Percentiles rank a stretch among this genome's conserved stretches.
These are phyloP conservation scores for Fagopyrum homotropicum DNA, from an alignment of 148 eudicot species.

Conservation along the genomic window DNA sequence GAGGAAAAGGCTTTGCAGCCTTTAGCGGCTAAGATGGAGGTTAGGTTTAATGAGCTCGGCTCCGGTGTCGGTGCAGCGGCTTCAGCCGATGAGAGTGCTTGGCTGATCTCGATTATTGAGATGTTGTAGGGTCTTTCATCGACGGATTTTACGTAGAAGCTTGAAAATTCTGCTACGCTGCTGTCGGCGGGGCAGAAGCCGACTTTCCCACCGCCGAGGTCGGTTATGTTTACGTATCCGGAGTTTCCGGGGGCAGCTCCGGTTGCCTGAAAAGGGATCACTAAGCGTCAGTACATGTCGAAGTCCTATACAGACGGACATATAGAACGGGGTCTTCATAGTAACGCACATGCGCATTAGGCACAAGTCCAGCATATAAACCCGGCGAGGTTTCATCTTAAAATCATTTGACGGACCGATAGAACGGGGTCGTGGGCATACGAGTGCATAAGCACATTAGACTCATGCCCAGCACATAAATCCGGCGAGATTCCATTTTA, in stretches of 20 bases:
- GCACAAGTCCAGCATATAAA: too few species aligned
- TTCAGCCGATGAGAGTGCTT: conserved; percentile 37
- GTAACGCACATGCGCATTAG: too few species aligned
- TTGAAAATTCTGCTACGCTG: conserved; percentile 17
- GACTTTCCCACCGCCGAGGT: conserved; percentile 63
- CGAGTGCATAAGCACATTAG: too few species aligned
- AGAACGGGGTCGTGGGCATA: too few species aligned
- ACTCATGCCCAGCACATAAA: too few species aligned
- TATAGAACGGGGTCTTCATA: too few species aligned
- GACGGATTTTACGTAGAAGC: conserved; percentile 53
- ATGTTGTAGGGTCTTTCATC: conserved; percentile 53
- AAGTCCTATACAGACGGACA: too few species aligned
- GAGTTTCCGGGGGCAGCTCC: conserved; percentile 64
- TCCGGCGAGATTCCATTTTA: too few species aligned
- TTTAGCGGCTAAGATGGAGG: conserved; percentile 30
- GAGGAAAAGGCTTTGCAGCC: conserved; percentile 61
- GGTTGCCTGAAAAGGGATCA: conserved; percentile 30
- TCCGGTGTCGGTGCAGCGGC: conserved; percentile 71
- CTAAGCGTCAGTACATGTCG: too few species aligned
- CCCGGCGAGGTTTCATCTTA: too few species aligned
- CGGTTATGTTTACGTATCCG: conserved; percentile 75
- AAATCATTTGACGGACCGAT: too few species aligned
- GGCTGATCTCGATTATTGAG: conserved; percentile 60
- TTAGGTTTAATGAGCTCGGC: conserved; percentile 39
- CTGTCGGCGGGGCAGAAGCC: conserved; percentile 44